Percentiles rank a stretch among this genome's conserved stretches.
Evolutionary conservation across 306 rosid genomes (phyloP).

Genomic region (Lithocarpus polystachyus): DNA sequence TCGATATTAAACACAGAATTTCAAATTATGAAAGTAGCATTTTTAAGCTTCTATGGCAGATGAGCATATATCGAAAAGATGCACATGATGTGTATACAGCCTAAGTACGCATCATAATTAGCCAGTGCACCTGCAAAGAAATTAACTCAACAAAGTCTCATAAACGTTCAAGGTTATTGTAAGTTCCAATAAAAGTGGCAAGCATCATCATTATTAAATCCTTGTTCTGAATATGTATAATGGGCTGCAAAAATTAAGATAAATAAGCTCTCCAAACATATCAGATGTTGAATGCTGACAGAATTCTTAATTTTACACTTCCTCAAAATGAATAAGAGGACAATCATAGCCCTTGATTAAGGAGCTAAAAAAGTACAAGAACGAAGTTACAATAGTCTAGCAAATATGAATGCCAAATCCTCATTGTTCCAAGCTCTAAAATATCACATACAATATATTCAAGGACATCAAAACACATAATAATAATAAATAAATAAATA

Average conservation of each 20-base stretch:
- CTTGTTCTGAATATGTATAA: background rate
- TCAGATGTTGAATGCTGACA: background rate
- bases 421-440: background rate
- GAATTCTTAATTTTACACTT: background rate
- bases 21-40: background rate
- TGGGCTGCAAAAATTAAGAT: background rate
- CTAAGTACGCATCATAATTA: background rate
- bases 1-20: slow-evolving; percentile 17
- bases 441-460: background rate
- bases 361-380: background rate
- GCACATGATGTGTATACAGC: background rate
- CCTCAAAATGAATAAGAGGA: background rate
- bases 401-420: background rate
- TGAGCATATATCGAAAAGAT: background rate
- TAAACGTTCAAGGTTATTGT: background rate
- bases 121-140: background rate
- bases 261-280: background rate
- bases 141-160: background rate
- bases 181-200: background rate
- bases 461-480: too few species aligned
- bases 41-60: background rate
- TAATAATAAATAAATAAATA: too few species aligned
- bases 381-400: background rate
- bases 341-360: background rate
- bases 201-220: background rate